These are phyloP conservation scores for Centaurea solstitialis DNA, from an alignment of 129 eudicot species.

Conservation along the genomic window DNA sequence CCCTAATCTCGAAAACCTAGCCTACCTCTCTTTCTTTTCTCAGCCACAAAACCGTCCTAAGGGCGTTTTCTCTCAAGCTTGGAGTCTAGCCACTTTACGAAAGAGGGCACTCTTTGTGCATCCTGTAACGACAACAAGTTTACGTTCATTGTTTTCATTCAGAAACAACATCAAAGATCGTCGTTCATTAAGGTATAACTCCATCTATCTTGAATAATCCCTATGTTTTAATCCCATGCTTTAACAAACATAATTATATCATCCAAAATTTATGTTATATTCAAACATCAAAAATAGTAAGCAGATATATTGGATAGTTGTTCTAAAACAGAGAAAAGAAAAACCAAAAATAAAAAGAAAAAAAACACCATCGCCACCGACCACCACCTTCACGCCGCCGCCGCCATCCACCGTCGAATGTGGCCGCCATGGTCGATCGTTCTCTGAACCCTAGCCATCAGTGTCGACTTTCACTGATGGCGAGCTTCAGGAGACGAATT, in stretches of 20 bases:
- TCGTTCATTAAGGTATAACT: not conserved
- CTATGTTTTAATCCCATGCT: too few relatives aligned
- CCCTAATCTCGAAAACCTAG: not conserved
- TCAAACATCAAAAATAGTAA: not conserved
- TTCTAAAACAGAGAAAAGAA: not conserved
- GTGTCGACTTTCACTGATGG: not conserved
- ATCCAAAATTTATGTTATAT: too few relatives aligned
- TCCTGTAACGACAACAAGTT: not conserved
- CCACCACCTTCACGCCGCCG: not conserved
- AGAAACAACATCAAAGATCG: not conserved
- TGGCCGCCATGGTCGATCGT: not conserved
- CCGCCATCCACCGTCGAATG: not conserved
- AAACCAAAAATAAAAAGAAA: too few relatives aligned
- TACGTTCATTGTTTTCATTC: too few relatives aligned
- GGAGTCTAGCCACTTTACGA: not conserved
- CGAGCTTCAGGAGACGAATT: constrained; percentile 8
- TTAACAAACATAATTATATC: not conserved
- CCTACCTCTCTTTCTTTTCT: not conserved
- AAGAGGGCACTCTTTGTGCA: not conserved
- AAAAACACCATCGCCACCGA: not conserved
- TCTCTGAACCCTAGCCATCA: not conserved
- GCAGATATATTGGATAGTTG: not conserved
- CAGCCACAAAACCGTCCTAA: not conserved
- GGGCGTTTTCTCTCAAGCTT: not conserved
- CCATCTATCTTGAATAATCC: too few relatives aligned